Percentiles rank a stretch among this genome's conserved stretches.
Evolutionary conservation across 2,329 filamentous ascomycete species (phyloP).

Genomic region (Cladosporium sp.): DNA sequence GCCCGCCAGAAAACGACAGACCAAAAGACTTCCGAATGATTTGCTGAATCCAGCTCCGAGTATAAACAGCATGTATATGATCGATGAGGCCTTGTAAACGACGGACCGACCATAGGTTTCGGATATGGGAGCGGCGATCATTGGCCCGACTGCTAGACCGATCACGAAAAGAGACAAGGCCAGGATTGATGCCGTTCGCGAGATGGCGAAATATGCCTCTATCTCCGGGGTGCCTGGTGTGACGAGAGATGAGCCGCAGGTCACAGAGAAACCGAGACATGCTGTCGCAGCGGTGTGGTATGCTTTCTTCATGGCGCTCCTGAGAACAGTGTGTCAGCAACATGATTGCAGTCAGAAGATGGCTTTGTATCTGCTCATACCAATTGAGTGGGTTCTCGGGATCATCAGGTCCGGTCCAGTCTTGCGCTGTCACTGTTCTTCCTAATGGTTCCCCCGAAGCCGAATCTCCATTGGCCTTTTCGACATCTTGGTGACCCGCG

Average conservation of each 20-base stretch:
- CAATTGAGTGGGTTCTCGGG: conserved; percentile 28
- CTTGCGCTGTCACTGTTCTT: conserved; percentile 6
- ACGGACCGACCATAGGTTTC: conserved; percentile 66
- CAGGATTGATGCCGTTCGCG: conserved; percentile 54
- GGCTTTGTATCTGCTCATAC: too few relatives aligned
- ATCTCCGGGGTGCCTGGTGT: conserved; percentile 22
- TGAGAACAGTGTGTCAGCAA: not conserved
- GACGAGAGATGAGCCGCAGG: conserved; percentile 22
- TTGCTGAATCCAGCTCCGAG: conserved; percentile 47
- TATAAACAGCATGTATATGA: conserved; percentile 54
- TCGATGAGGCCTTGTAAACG: conserved; percentile 66
- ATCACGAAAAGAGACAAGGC: conserved; percentile 58
- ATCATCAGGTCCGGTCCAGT: conserved; percentile 20
- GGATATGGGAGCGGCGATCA: conserved; percentile 68
- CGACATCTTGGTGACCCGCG: not conserved
- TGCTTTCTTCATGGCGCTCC: conserved; percentile 13
- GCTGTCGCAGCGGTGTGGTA: conserved; percentile 34
- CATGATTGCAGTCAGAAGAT: too few relatives aligned
- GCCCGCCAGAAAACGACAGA: conserved; percentile 55
- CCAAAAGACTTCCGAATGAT: conserved; percentile 64
- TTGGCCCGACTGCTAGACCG: conserved; percentile 64
- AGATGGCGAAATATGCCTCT: conserved; percentile 47
- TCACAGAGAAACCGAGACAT: conserved; percentile 36
- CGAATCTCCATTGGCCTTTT: not conserved
- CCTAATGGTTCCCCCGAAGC: too few relatives aligned